These are phyloP conservation scores for Cucurbita moschata DNA, from an alignment of 306 rosid species.

Conservation along the genomic window DNA sequence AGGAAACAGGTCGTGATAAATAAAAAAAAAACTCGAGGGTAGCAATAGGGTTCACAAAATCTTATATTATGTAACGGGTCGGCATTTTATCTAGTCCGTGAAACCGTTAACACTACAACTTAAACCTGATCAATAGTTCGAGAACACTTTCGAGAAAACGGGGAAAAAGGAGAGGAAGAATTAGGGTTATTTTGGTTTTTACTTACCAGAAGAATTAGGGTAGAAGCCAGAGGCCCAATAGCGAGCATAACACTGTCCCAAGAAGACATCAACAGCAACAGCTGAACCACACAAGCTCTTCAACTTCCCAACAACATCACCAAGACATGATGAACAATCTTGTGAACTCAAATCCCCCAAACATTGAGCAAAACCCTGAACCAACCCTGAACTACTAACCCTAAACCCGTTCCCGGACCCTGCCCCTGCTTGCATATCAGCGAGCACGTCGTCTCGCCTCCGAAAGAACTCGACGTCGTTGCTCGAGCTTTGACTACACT, in stretches of 20 bases:
- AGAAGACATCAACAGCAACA: constrained; percentile 71
- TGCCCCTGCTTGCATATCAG: constrained; percentile 34
- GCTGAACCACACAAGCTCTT: constrained; percentile 81
- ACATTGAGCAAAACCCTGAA: constrained; percentile 68
- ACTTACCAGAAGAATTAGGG: constrained; percentile 41
- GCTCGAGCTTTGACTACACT: constrained; percentile 41
- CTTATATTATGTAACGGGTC: too few species aligned
- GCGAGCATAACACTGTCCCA: constrained; percentile 83
- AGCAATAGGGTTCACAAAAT: too few species aligned
- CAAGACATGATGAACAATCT: constrained; percentile 68
- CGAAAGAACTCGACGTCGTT: constrained; percentile 54
- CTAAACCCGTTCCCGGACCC: constrained; percentile 45
- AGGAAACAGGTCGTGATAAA: too few species aligned
- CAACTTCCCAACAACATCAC: constrained; percentile 57
- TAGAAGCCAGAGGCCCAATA: constrained; percentile 91
- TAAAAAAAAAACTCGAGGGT: too few species aligned
- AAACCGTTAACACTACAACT: too few species aligned
- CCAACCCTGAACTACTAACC: constrained; percentile 67
- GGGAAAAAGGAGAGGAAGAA: background rate
- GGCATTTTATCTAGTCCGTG: too few species aligned
- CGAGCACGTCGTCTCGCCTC: constrained; percentile 67
- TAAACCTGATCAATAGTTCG: too few species aligned
- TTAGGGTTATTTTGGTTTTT: background rate
- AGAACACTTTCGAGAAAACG: too few species aligned
- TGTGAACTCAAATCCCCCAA: constrained; percentile 47